These are phyloP conservation scores for Elongisporangium senticosum DNA, from an alignment of 352 stramenopile species.

Conservation along the genomic window DNA sequence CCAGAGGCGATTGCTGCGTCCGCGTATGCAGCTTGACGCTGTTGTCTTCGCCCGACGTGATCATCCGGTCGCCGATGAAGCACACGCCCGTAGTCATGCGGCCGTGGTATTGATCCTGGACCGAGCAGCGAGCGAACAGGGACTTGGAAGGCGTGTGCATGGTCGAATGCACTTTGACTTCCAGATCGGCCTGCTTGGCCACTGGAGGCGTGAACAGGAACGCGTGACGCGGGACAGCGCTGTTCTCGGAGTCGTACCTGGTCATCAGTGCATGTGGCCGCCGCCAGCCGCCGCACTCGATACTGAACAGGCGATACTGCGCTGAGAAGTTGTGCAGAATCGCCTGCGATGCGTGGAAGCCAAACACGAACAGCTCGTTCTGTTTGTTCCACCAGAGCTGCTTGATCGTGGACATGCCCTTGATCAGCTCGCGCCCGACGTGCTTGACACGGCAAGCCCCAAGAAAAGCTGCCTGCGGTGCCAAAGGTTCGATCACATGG, in stretches of 20 bases:
- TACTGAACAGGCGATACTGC: slow-evolving; percentile 67
- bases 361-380: slow-evolving; percentile 70
- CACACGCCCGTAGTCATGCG: slow-evolving; percentile 68
- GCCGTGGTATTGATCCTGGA: slow-evolving; percentile 68
- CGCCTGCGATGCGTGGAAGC: slow-evolving; percentile 70
- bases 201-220: slow-evolving; percentile 68
- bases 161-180: slow-evolving; percentile 69
- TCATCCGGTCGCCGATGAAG: slow-evolving; percentile 37
- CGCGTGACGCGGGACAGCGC: slow-evolving; percentile 38
- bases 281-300: slow-evolving; percentile 81
- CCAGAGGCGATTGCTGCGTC: slow-evolving; percentile 5
- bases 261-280: slow-evolving; percentile 59
- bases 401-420: slow-evolving; percentile 76
- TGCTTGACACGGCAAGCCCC: slow-evolving; percentile 26
- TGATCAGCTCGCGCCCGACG: slow-evolving; percentile 62
- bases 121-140: slow-evolving; percentile 27
- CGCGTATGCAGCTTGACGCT: slow-evolving; percentile 66
- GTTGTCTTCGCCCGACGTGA: slow-evolving; percentile 82
- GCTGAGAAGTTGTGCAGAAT: slow-evolving; percentile 71
- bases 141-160: slow-evolving; percentile 2
- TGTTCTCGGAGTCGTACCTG: neutral
- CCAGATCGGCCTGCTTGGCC: slow-evolving; percentile 34
- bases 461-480: neutral
- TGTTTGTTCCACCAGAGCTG: slow-evolving; percentile 34
- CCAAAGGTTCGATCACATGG: slow-evolving; percentile 30